Conservation (phyloP, 345 rosid genomes). For the Cochlearia excelsa region DNA sequence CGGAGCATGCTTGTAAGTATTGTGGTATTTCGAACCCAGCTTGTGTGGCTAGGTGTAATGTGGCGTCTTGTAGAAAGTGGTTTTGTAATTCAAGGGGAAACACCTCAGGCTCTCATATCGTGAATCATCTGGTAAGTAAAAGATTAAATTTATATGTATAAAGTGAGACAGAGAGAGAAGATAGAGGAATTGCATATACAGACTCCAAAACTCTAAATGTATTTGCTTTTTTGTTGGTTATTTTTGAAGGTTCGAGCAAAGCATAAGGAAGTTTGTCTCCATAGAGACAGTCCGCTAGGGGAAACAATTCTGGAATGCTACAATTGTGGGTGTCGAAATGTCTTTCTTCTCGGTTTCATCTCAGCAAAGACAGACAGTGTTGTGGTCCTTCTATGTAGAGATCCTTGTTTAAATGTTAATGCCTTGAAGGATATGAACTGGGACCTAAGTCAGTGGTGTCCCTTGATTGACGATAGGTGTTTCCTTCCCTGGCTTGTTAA, state of each 20-base stretch:
- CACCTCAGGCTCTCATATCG: constrained; percentile 98
- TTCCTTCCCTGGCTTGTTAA: constrained; percentile 98
- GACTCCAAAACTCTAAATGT: constrained; percentile 3
- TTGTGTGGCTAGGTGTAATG: constrained; percentile 95
- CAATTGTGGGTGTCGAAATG: constrained; percentile 98
- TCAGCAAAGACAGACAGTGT: constrained; percentile 99
- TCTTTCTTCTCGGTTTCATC: constrained; percentile 95
- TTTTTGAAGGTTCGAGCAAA: constrained; percentile 85
- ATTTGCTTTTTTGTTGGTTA: constrained; percentile 14
- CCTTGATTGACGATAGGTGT: constrained; percentile 98
- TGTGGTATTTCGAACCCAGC: constrained; percentile 98
- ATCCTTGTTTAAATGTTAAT: constrained; percentile 95
- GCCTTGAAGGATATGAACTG: constrained; percentile 99
- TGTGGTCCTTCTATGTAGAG: constrained; percentile 97
- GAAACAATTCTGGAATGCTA: constrained; percentile 99
- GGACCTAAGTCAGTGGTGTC: constrained; percentile 99
- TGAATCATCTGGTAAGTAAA: constrained; percentile 87
- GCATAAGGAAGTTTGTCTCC: constrained; percentile 99
- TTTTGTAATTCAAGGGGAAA: constrained; percentile 98
- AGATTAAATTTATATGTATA: background rate
- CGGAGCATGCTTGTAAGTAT: constrained; percentile 92
- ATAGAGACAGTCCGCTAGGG: constrained; percentile 97
- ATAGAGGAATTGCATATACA: background rate
- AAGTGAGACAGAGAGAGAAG: too few relatives aligned
- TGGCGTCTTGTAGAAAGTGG: constrained; percentile 98